Conservation (phyloP, 192 early-diverging fungal genomes). For the Neocallimastix lanati region DNA sequence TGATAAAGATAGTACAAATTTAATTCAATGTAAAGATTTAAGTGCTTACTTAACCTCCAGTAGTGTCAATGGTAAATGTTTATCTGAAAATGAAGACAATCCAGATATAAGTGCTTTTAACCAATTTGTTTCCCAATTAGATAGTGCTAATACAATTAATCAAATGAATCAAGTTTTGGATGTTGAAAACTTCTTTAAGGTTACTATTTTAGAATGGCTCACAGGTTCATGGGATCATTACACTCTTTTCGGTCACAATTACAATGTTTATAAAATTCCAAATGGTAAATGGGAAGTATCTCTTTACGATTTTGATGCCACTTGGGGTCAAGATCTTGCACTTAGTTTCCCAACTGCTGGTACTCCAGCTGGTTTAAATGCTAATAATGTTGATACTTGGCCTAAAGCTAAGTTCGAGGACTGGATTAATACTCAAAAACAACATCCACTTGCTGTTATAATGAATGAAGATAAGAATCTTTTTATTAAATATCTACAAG, state of each 20-base stretch:
- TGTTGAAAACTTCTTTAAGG: neutral
- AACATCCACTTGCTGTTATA: too few relatives aligned
- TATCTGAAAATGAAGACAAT: neutral
- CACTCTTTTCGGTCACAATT: neutral
- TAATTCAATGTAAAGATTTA: too few relatives aligned
- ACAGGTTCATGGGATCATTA: neutral
- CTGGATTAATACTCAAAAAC: too few relatives aligned
- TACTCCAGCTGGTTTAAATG: too few relatives aligned
- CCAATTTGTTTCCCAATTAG: too few relatives aligned
- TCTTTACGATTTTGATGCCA: neutral
- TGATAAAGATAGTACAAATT: too few relatives aligned
- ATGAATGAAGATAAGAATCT: too few relatives aligned
- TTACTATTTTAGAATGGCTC: neutral
- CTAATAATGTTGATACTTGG: too few relatives aligned
- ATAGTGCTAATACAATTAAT: neutral
- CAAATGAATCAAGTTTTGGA: neutral
- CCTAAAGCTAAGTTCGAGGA: too few relatives aligned
- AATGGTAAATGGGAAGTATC: neutral
- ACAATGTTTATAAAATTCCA: neutral
- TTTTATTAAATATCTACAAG: too few relatives aligned
- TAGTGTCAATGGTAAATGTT: neutral
- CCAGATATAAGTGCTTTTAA: neutral
- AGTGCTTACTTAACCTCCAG: too few relatives aligned
- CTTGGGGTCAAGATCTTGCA: neutral
- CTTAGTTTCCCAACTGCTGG: too few relatives aligned